Conservation (phyloP, 1,139 yeast species). For the Pichia sp. region DNA sequence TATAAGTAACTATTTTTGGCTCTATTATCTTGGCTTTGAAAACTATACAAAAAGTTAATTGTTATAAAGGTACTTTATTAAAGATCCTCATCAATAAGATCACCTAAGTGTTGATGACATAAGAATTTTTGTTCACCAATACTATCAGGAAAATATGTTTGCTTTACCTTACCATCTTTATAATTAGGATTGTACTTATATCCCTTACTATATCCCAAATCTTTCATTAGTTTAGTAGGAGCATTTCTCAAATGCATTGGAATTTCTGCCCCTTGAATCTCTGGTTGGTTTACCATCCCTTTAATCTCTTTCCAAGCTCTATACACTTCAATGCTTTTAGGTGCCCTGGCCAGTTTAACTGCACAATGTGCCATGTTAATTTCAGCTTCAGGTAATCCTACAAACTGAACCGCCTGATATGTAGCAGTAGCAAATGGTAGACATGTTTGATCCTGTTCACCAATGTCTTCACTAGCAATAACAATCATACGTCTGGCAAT, state of each 20-base stretch:
- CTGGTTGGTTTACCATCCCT: conserved; percentile 51
- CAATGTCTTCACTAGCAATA: conserved; percentile 89
- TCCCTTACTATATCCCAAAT: conserved; percentile 74
- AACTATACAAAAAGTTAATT: too few species aligned
- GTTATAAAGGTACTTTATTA: conserved; percentile 11
- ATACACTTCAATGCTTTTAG: conserved; percentile 80
- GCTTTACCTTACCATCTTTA: conserved; percentile 64
- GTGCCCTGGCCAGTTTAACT: conserved; percentile 76
- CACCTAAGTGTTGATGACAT: conserved; percentile 39
- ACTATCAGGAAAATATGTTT: conserved; percentile 61
- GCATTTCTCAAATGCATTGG: conserved; percentile 89
- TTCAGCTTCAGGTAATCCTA: conserved; percentile 98
- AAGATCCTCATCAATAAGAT: conserved; percentile 30
- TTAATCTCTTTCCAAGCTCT: conserved; percentile 70
- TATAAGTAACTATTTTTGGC: too few species aligned
- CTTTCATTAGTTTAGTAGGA: conserved; percentile 85
- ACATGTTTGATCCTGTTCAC: conserved; percentile 74
- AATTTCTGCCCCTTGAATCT: conserved; percentile 56
- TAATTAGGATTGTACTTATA: conserved; percentile 86
- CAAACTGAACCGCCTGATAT: conserved; percentile 79
- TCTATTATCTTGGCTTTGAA: too few species aligned
- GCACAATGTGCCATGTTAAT: conserved; percentile 88
- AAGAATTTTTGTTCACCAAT: conserved; percentile 32
- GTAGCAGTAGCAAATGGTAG: conserved; percentile 84
- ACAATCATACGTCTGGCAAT: conserved; percentile 90